A percentile compares a stretch with the other conserved stretches of the same genome.
These are phyloP conservation scores for Phytophthora meadii DNA, from an alignment of 352 stramenopile species.

Conservation along the genomic window DNA sequence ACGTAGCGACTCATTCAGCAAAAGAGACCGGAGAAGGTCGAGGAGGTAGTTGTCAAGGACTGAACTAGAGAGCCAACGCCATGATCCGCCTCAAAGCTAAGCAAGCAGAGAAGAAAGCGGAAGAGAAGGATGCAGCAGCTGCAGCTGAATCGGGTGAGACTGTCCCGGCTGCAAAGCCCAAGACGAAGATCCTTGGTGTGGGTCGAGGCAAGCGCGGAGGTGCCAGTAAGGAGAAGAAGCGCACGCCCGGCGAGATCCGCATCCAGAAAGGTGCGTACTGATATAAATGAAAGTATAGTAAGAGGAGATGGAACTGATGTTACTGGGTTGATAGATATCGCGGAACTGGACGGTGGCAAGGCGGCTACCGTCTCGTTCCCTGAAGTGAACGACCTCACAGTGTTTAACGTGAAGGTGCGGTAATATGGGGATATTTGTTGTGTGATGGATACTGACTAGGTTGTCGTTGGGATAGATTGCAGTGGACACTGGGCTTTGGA, in stretches of 20 bases:
- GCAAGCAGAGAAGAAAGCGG: constrained; percentile 87
- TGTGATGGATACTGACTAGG: constrained; percentile 1
- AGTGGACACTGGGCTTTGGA: constrained; percentile 97
- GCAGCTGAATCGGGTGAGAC: constrained; percentile 29
- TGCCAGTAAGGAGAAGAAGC: constrained; percentile 89
- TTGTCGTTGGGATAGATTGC: constrained; percentile 65
- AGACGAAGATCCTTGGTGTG: constrained; percentile 87
- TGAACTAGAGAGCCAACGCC: neutral
- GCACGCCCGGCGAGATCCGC: constrained; percentile 97
- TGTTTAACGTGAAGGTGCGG: constrained; percentile 88
- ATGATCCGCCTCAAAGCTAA: constrained; percentile 89
- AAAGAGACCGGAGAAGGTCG: constrained; percentile 8
- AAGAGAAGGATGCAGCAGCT: constrained; percentile 62
- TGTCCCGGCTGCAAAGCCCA: constrained; percentile 52
- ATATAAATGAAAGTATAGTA: neutral
- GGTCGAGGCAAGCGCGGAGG: constrained; percentile 77
- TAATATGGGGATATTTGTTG: neutral
- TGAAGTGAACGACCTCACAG: constrained; percentile 97
- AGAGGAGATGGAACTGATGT: neutral
- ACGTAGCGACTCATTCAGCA: constrained; percentile 25
- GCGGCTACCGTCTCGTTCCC: constrained; percentile 96
- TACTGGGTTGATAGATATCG: constrained; percentile 88
- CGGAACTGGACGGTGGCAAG: constrained; percentile 97
- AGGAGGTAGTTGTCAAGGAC: neutral
- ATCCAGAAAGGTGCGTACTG: constrained; percentile 96